Conservation (phyloP, 225 moss, liverwort and hornwort genomes). For the Lunularia cruciata region DNA sequence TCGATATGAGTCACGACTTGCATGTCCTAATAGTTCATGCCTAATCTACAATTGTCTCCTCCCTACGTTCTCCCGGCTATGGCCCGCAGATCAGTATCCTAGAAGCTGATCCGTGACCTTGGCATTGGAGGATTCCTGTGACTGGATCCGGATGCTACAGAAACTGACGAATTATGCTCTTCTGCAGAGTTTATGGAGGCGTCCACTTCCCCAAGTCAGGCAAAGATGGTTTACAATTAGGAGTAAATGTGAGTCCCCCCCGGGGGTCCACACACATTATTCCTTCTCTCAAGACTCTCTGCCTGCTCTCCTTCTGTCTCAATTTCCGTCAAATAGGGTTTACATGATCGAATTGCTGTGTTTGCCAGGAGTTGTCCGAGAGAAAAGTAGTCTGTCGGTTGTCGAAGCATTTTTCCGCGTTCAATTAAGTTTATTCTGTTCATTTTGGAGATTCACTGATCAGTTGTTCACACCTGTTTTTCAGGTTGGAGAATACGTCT, state of each 20-base stretch:
- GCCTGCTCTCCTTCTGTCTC: neutral
- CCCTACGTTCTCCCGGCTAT: neutral
- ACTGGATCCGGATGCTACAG: neutral
- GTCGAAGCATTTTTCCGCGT: neutral
- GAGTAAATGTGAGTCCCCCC: slow-evolving; percentile 22
- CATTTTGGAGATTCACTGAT: neutral
- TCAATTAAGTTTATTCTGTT: neutral
- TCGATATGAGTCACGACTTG: no score
- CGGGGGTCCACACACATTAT: no score
- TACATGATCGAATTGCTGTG: neutral
- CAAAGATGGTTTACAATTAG: slow-evolving; percentile 39
- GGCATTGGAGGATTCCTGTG: neutral
- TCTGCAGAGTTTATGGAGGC: slow-evolving; percentile 67
- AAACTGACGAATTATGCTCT: neutral
- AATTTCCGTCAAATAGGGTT: neutral
- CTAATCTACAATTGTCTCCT: neutral
- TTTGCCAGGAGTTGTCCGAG: neutral
- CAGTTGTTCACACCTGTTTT: neutral
- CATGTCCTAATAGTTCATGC: no score
- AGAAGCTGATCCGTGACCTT: neutral
- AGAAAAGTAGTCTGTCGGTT: neutral
- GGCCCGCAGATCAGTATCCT: neutral
- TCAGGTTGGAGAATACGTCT: slow-evolving; percentile 24
- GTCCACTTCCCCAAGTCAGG: slow-evolving; percentile 61
- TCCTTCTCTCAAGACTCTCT: no score